Percentiles rank a stretch among this genome's conserved stretches.
phyloP scores from a whole-genome alignment of 148 eudicot genomes.

The Fagopyrum tataricum region DNA sequence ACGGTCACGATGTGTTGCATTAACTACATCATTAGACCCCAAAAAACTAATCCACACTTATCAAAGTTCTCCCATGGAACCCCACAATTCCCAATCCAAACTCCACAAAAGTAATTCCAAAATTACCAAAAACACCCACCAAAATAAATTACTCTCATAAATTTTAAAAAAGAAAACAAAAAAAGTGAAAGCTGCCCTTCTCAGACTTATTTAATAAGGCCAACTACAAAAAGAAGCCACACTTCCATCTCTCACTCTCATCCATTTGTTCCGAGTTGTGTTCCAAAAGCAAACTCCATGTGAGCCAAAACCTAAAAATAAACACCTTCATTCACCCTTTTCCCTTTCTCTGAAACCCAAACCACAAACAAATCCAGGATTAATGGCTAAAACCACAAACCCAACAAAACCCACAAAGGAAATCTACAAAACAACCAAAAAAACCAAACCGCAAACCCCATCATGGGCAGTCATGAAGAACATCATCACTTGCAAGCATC shows the following conservation, averaged over 20 bases:
- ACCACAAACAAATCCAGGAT: neutral
- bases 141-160: neutral
- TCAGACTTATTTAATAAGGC: neutral
- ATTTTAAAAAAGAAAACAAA: neutral
- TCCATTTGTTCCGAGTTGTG: neutral
- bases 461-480: conserved; percentile 76
- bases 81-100: conserved; percentile 5
- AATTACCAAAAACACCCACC: neutral
- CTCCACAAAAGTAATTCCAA: neutral
- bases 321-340: neutral
- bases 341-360: conserved; percentile 12
- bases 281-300: conserved; percentile 22
- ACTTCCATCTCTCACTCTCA: neutral
- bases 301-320: conserved; percentile 21
- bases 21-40: conserved; percentile 7
- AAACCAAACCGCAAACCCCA: conserved; percentile 8
- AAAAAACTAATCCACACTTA: neutral
- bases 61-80: neutral
- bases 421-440: conserved; percentile 25
- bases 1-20: conserved; percentile 5
- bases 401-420: conserved; percentile 38
- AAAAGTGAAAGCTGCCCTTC: neutral
- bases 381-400: conserved; percentile 60
- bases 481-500: conserved; percentile 80
- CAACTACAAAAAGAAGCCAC: neutral